Percentiles rank a stretch among this genome's conserved stretches.
These are phyloP conservation scores for Lolium rigidum DNA, from an alignment of 176 grass and related monocot genomes.

Conservation along the genomic window DNA sequence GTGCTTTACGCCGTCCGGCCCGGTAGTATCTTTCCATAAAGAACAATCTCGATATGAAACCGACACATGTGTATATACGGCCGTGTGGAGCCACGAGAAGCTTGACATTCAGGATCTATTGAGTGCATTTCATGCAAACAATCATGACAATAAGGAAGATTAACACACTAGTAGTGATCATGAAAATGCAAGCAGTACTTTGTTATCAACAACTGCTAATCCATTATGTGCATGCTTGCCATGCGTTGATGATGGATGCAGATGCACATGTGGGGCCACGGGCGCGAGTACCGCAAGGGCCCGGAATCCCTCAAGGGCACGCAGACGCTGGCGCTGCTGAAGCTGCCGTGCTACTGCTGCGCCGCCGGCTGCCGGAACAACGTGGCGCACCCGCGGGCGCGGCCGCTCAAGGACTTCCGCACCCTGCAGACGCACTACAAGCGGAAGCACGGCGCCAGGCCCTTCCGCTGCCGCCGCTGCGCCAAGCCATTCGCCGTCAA, in stretches of 20 bases:
- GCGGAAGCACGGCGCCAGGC: constrained; percentile 88
- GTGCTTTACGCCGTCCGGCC: too few relatives aligned
- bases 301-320: constrained; percentile 86
- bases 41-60: neutral
- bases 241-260: constrained; percentile 34
- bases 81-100: constrained; percentile 10
- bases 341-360: constrained; percentile 96
- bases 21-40: constrained; percentile 6
- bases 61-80: constrained; percentile 5
- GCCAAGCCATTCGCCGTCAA: constrained; percentile 93
- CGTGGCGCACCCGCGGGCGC: constrained; percentile 67
- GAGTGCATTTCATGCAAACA: constrained; percentile 24
- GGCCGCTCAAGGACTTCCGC: constrained; percentile 94
- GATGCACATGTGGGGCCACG: constrained; percentile 99
- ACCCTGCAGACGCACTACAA: constrained; percentile 99
- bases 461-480: constrained; percentile 90
- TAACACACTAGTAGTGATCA: neutral
- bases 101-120: neutral
- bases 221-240: neutral
- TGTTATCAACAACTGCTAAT: neutral
- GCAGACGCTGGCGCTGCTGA: constrained; percentile 81
- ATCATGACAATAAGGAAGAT: neutral
- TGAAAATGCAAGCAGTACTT: neutral
- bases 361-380: constrained; percentile 89
- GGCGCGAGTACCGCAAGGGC: constrained; percentile 92